Conservation (phyloP, 1,284 basidiomycete species). For the Ustilago bromivora region DNA sequence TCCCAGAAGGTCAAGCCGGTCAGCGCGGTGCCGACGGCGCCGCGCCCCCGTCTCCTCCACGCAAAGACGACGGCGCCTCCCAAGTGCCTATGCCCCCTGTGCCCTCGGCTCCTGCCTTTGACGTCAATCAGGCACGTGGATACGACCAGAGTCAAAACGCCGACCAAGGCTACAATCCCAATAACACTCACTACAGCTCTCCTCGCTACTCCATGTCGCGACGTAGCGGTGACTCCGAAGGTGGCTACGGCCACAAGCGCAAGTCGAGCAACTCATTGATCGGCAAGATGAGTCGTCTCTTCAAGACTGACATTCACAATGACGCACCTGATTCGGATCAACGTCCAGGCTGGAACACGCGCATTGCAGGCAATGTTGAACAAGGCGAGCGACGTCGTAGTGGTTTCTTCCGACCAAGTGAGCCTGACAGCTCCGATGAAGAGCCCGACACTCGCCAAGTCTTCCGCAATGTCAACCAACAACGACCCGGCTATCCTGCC, state of each 20-base stretch:
- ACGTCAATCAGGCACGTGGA: constrained; percentile 51
- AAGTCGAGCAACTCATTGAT: constrained; percentile 60
- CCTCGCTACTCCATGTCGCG: constrained; percentile 44
- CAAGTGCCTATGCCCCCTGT: constrained; percentile 49
- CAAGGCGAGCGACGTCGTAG: constrained; percentile 24
- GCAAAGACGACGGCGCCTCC: constrained; percentile 36
- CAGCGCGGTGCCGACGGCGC: constrained; percentile 21
- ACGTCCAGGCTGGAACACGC: constrained; percentile 43
- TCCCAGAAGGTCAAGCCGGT: constrained; percentile 24
- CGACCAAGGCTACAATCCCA: constrained; percentile 36
- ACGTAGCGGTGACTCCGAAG: constrained; percentile 38
- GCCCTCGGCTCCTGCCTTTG: constrained; percentile 53
- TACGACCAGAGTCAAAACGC: constrained; percentile 28
- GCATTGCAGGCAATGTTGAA: constrained; percentile 35
- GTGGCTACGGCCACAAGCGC: constrained; percentile 43
- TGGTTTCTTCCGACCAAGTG: constrained; percentile 31
- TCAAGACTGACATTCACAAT: constrained; percentile 63
- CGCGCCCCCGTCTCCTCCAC: constrained; percentile 21
- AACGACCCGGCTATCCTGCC: constrained; percentile 35
- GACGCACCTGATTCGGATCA: constrained; percentile 14
- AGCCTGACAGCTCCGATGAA: constrained; percentile 60
- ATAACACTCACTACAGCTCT: constrained; percentile 19
- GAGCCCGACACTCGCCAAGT: constrained; percentile 58
- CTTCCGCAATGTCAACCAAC: constrained; percentile 62
- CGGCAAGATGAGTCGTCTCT: constrained; percentile 63